Evolutionary conservation across 2,329 filamentous ascomycete species (phyloP).

Genomic region (Fusarium solani-melongenae): DNA sequence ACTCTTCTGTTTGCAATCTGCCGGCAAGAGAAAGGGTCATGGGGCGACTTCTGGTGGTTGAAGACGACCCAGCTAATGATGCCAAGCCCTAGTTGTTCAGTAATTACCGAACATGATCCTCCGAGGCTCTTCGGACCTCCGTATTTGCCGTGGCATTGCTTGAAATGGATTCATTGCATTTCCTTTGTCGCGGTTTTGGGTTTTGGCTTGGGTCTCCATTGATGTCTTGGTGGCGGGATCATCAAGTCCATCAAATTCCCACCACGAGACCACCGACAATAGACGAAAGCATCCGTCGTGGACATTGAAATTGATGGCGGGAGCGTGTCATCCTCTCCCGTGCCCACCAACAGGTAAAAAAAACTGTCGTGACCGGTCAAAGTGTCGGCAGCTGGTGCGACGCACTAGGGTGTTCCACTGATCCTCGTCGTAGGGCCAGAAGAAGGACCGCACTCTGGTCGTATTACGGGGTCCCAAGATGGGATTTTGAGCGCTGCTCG

Average conservation of each 20-base stretch:
- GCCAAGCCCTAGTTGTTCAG: neutral
- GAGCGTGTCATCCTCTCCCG: neutral
- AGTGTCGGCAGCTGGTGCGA: neutral
- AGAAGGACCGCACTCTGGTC: slow-evolving; percentile 13
- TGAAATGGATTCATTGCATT: neutral
- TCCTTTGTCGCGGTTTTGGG: neutral
- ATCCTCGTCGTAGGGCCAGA: neutral
- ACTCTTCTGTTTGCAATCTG: neutral
- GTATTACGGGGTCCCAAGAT: slow-evolving; percentile 25
- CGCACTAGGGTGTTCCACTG: neutral
- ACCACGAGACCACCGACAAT: slow-evolving; percentile 18
- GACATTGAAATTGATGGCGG: neutral
- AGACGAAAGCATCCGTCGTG: neutral
- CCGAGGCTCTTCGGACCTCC: neutral
- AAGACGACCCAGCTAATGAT: neutral
- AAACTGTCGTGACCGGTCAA: neutral
- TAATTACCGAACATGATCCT: neutral
- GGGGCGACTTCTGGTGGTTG: neutral
- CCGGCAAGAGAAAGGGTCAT: neutral
- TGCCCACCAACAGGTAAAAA: neutral
- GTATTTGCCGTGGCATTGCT: neutral
- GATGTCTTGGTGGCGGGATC: slow-evolving; percentile 17
- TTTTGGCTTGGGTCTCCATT: slow-evolving; percentile 5
- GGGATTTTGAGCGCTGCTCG: slow-evolving; percentile 27
- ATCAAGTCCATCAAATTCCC: slow-evolving; percentile 15